phyloP scores from a whole-genome alignment of 331 rosid species.

The Acacia pycnantha region DNA sequence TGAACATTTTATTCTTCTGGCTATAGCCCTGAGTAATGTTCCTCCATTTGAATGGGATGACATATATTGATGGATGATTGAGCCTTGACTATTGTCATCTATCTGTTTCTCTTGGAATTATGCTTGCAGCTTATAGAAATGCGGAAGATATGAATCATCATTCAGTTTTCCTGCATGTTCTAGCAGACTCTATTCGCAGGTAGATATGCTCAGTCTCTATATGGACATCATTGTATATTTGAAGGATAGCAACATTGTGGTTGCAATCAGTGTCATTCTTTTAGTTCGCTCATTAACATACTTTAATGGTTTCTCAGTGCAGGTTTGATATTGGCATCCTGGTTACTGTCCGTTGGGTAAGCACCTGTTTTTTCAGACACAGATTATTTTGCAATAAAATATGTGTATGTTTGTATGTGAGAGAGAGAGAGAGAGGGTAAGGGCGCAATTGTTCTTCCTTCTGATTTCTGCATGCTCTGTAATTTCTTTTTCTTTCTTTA shows the following conservation, averaged over 20 bases:
- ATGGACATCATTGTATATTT: not conserved
- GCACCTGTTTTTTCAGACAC: conserved; percentile 15
- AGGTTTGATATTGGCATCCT: conserved; percentile 94
- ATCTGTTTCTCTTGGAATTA: conserved; percentile 29
- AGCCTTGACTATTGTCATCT: conserved; percentile 5
- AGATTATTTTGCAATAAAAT: not conserved
- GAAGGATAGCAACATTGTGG: conserved; percentile 13
- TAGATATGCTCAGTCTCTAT: conserved; percentile 52
- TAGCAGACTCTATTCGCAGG: conserved; percentile 99
- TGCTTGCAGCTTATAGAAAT: conserved; percentile 78
- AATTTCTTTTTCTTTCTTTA: conserved; percentile 29
- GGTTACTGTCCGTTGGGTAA: conserved; percentile 95
- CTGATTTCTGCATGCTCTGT: conserved; percentile 21
- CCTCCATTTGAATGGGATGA: not conserved
- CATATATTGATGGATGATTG: conserved; percentile 9
- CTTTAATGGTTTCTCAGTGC: conserved; percentile 77
- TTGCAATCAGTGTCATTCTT: conserved; percentile 22
- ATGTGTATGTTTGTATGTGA: not conserved
- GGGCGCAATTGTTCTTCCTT: not conserved
- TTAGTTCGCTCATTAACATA: conserved; percentile 22
- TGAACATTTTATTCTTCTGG: conserved; percentile 10
- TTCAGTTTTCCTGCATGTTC: conserved; percentile 87
- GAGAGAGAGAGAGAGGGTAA: not conserved
- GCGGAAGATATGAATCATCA: conserved; percentile 99
- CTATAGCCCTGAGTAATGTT: conserved; percentile 6